Evolutionary conservation across 1,139 yeast species (phyloP).

Genomic region (Blastobotrys indianensis): DNA sequence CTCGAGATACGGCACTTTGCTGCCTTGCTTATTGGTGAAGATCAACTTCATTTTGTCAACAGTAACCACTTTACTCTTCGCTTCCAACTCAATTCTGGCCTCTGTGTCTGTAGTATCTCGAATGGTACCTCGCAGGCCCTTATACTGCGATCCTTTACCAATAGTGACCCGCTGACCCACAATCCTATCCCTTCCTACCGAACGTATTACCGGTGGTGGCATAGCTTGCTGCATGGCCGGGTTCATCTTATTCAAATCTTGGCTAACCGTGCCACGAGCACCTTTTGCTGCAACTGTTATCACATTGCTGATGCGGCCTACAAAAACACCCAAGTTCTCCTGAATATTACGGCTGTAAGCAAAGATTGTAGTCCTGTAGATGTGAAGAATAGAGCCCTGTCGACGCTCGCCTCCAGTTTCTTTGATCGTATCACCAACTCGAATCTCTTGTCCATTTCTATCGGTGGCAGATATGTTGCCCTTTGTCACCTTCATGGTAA

Average conservation of each 20-base stretch:
- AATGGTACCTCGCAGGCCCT: conserved; percentile 90
- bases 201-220: conserved; percentile 47
- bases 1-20: conserved; percentile 70
- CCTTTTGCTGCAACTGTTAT: conserved; percentile 74
- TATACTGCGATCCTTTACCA: conserved; percentile 79
- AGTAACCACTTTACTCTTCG: conserved; percentile 82
- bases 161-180: conserved; percentile 81
- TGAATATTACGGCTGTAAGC: conserved; percentile 69
- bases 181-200: conserved; percentile 73
- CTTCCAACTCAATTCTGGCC: conserved; percentile 90
- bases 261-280: conserved; percentile 46
- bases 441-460: conserved; percentile 72
- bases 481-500: conserved; percentile 68
- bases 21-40: conserved; percentile 61
- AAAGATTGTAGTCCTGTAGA: conserved; percentile 73
- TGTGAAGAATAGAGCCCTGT: conserved; percentile 83
- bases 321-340: conserved; percentile 92
- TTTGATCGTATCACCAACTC: conserved; percentile 85
- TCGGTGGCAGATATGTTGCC: conserved; percentile 80
- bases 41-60: conserved; percentile 73
- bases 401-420: conserved; percentile 75
- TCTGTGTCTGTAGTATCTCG: conserved; percentile 87
- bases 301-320: conserved; percentile 67
- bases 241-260: conserved; percentile 74
- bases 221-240: conserved; percentile 57